Percentiles rank a stretch among this genome's conserved stretches.
These are phyloP conservation scores for Smallanthus sonchifolius DNA, from an alignment of 129 eudicot species.

Conservation along the genomic window DNA sequence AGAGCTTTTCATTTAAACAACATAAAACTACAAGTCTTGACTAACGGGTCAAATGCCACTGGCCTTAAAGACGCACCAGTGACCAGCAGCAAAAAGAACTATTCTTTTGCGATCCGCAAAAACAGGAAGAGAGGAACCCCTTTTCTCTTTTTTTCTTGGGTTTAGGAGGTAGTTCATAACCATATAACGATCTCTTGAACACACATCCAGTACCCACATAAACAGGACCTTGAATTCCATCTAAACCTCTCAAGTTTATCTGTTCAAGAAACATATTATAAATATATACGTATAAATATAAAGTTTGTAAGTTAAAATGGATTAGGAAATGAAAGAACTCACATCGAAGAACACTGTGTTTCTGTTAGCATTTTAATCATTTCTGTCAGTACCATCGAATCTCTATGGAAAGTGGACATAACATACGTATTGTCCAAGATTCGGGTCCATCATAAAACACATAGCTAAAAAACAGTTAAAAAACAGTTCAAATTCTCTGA, in stretches of 20 bases:
- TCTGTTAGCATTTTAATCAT: slow-evolving; percentile 95
- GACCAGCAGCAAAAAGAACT: no score
- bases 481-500: no score
- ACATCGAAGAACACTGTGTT: slow-evolving; percentile 99
- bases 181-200: slow-evolving; percentile 94
- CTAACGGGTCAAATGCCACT: no score
- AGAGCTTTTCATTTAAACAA: no score
- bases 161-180: slow-evolving; percentile 93
- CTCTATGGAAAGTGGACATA: slow-evolving; percentile 99
- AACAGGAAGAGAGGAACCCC: slow-evolving; percentile 74
- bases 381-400: slow-evolving; percentile 95
- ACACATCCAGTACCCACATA: slow-evolving; percentile 99
- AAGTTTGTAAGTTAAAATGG: neutral
- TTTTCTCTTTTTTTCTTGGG: slow-evolving; percentile 85
- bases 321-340: slow-evolving; percentile 34
- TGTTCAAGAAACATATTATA: slow-evolving; percentile 24
- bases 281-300: neutral
- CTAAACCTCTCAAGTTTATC: slow-evolving; percentile 99
- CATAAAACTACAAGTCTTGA: no score
- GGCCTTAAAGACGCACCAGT: no score
- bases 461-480: no score
- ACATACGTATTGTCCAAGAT: slow-evolving; percentile 98
- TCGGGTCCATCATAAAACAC: slow-evolving; percentile 99
- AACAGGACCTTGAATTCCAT: slow-evolving; percentile 99
- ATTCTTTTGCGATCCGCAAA: slow-evolving; percentile 74